These are phyloP conservation scores for Candida sphagnicola DNA, from an alignment of 805 yeast species.

Conservation along the genomic window DNA sequence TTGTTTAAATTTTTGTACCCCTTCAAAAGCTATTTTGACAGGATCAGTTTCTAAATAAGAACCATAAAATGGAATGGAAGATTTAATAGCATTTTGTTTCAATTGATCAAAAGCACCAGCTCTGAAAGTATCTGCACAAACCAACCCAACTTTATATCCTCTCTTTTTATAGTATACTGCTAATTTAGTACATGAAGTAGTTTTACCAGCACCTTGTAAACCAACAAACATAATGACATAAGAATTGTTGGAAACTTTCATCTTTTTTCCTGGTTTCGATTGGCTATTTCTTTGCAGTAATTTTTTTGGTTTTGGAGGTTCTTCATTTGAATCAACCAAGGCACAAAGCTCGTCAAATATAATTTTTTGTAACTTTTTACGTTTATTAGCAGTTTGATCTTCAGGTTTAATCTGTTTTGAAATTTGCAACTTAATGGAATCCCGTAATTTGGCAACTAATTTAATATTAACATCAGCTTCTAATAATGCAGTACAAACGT, in stretches of 20 bases:
- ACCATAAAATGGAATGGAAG: conserved; percentile 91
- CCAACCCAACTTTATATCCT: conserved; percentile 92
- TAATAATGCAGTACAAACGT: conserved; percentile 81
- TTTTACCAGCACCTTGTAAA: conserved; percentile 97
- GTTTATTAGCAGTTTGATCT: conserved; percentile 57
- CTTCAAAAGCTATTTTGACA: conserved; percentile 83
- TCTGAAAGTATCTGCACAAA: conserved; percentile 98
- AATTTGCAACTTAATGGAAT: conserved; percentile 47
- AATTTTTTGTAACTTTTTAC: conserved; percentile 83
- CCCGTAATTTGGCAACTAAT: conserved; percentile 74
- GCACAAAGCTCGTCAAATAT: conserved; percentile 90
- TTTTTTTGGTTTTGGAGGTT: conserved; percentile 79
- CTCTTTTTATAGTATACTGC: conserved; percentile 93
- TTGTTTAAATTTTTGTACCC: conserved; percentile 86
- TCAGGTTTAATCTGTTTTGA: conserved; percentile 42
- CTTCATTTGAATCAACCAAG: conserved; percentile 69
- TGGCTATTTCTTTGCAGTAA: conserved; percentile 28
- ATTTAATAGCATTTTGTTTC: conserved; percentile 95
- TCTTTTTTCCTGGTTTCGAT: conserved; percentile 25
- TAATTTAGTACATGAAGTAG: conserved; percentile 93
- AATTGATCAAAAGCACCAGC: conserved; percentile 99
- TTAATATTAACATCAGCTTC: conserved; percentile 93
- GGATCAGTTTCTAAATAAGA: conserved; percentile 96
- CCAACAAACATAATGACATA: conserved; percentile 96
- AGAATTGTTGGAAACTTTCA: conserved; percentile 17